Percentiles rank a stretch among this genome's conserved stretches.
phyloP scores from a whole-genome alignment of 257 asterid species.

The Gentiana dahurica region DNA sequence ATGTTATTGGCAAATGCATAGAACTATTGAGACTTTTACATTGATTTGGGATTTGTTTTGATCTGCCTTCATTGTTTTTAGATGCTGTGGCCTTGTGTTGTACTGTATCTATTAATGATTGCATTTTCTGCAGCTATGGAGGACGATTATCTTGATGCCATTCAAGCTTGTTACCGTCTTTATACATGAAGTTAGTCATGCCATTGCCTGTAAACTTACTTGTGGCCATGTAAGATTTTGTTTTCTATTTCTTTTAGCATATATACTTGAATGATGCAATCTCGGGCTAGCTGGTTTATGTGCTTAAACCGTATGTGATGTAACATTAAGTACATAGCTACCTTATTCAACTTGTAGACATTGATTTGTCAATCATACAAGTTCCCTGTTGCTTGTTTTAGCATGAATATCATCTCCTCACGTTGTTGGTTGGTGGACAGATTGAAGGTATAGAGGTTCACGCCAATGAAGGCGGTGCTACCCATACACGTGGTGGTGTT shows the following conservation, averaged over 20 bases:
- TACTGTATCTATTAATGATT: background rate
- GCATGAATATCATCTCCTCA: no score
- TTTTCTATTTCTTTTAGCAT: background rate
- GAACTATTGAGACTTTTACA: no score
- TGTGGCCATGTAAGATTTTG: conserved; percentile 28
- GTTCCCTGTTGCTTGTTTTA: no score
- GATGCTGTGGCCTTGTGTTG: background rate
- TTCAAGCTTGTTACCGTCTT: conserved; percentile 33
- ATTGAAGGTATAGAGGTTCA: conserved; percentile 25
- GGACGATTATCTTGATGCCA: conserved; percentile 27
- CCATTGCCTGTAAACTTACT: conserved; percentile 36
- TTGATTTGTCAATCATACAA: no score
- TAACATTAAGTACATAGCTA: no score
- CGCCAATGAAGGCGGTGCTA: conserved; percentile 26
- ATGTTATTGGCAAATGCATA: no score
- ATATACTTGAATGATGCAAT: no score
- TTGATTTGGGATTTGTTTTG: no score
- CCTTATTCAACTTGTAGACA: no score
- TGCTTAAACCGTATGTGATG: no score
- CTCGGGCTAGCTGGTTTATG: no score
- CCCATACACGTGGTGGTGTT: conserved; percentile 29
- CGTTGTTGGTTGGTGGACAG: conserved; percentile 6
- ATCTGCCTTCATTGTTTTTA: no score
- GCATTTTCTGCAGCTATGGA: conserved; percentile 25
- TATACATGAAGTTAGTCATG: conserved; percentile 40